Evolutionary conservation across 2,329 filamentous ascomycete genomes (phyloP).

Genomic region (Coleophoma cylindrospora): DNA sequence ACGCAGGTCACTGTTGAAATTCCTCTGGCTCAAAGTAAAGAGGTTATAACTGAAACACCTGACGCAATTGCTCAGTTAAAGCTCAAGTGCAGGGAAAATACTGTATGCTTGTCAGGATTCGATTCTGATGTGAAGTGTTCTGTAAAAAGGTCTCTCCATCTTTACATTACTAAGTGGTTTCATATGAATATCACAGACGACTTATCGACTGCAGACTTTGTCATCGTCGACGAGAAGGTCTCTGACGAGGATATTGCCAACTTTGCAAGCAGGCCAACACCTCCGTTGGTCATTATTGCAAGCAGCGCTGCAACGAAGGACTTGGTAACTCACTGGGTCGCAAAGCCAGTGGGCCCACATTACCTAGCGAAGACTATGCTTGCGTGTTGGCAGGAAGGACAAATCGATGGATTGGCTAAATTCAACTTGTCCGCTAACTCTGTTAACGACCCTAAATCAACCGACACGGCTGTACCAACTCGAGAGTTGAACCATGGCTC

Average conservation of each 20-base stretch:
- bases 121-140: slow-evolving; percentile 41
- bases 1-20: slow-evolving; percentile 44
- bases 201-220: background rate
- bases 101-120: slow-evolving; percentile 1
- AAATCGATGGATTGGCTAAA: too few relatives aligned
- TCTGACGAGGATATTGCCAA: background rate
- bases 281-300: background rate
- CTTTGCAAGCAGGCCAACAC: background rate
- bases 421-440: too few relatives aligned
- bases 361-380: background rate
- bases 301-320: background rate
- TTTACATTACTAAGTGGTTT: background rate
- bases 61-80: background rate
- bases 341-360: background rate
- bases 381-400: background rate
- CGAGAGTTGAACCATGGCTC: too few relatives aligned
- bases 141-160: background rate
- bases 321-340: background rate
- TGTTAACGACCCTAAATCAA: too few relatives aligned
- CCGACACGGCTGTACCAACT: too few relatives aligned
- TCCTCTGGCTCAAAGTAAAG: slow-evolving; percentile 1
- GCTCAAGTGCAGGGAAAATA: background rate
- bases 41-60: background rate
- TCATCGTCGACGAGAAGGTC: background rate
- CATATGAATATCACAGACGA: background rate